phyloP scores from a whole-genome alignment of 768 basidiomycete genomes.

The Clitopilus passeckerianus region DNA sequence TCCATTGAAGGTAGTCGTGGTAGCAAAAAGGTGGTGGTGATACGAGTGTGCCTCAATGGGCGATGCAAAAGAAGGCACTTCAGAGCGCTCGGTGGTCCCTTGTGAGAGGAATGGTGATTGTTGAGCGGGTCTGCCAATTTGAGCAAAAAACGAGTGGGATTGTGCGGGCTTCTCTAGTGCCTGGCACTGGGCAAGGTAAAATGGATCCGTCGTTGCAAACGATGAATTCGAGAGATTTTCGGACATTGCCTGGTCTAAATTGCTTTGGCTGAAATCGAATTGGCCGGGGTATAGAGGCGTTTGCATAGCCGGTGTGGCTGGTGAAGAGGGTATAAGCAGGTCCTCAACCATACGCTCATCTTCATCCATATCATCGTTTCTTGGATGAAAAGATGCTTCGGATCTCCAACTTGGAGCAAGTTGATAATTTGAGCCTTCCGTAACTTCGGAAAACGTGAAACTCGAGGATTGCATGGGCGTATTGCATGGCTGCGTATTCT shows the following conservation, averaged over 20 bases:
- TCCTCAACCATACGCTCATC: slow-evolving; percentile 54
- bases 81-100: not conserved
- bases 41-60: slow-evolving; percentile 10
- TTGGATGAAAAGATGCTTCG: slow-evolving; percentile 16
- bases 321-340: slow-evolving; percentile 34
- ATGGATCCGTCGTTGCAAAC: slow-evolving; percentile 48
- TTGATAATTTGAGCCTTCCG: slow-evolving; percentile 12
- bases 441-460: slow-evolving; percentile 23
- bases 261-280: slow-evolving; percentile 10
- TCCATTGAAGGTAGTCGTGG: slow-evolving; percentile 10
- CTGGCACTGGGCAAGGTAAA: slow-evolving; percentile 44
- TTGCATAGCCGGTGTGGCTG: slow-evolving; percentile 1
- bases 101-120: slow-evolving; percentile 29
- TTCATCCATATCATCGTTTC: slow-evolving; percentile 35
- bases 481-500: slow-evolving; percentile 32
- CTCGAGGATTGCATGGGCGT: slow-evolving; percentile 37
- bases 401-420: slow-evolving; percentile 13
- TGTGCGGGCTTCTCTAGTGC: slow-evolving; percentile 28
- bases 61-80: slow-evolving; percentile 2
- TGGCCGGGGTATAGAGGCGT: not conserved
- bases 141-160: slow-evolving; percentile 32
- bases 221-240: slow-evolving; percentile 15
- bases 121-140: slow-evolving; percentile 29
- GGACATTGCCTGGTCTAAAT: slow-evolving; percentile 5
- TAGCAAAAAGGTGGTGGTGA: slow-evolving; percentile 8